A percentile compares a stretch with the other conserved stretches of the same genome.
Conservation (phyloP, 768 basidiomycete genomes). For the Trametes punicea region DNA sequence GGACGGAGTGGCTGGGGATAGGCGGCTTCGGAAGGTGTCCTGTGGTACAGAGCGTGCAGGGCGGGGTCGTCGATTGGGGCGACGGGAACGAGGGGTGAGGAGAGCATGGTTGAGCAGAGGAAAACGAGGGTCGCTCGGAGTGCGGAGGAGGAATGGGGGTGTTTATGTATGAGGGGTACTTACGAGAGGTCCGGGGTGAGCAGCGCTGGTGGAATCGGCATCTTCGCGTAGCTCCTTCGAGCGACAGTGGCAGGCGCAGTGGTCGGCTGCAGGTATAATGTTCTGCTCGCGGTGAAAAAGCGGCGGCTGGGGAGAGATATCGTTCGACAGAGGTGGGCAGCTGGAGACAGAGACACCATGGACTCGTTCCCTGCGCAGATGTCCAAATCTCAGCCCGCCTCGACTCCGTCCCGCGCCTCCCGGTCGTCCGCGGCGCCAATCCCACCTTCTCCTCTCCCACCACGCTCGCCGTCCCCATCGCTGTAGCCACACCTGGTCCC, state of each 20-base stretch:
- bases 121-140: not conserved
- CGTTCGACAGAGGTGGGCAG: not conserved
- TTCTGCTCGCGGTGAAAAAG: no score
- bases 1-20: constrained; percentile 24
- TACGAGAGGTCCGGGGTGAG: constrained; percentile 27
- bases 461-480: constrained; percentile 1
- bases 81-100: constrained; percentile 9
- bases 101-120: constrained; percentile 7
- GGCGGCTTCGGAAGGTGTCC: constrained; percentile 21
- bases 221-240: constrained; percentile 7
- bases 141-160: not conserved
- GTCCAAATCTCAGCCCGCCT: not conserved
- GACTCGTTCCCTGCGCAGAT: not conserved
- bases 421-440: constrained; percentile 13
- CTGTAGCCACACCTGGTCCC: not conserved
- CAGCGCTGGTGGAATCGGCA: constrained; percentile 28
- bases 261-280: not conserved
- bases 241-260: not conserved
- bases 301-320: not conserved
- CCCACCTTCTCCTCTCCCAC: constrained; percentile 8
- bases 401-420: not conserved
- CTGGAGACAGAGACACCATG: constrained; percentile 2
- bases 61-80: constrained; percentile 1
- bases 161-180: constrained; percentile 9
- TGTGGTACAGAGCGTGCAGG: constrained; percentile 4